Base-by-base conservation (phyloP, 345 rosid species). In the Mangifera indica region DNA sequence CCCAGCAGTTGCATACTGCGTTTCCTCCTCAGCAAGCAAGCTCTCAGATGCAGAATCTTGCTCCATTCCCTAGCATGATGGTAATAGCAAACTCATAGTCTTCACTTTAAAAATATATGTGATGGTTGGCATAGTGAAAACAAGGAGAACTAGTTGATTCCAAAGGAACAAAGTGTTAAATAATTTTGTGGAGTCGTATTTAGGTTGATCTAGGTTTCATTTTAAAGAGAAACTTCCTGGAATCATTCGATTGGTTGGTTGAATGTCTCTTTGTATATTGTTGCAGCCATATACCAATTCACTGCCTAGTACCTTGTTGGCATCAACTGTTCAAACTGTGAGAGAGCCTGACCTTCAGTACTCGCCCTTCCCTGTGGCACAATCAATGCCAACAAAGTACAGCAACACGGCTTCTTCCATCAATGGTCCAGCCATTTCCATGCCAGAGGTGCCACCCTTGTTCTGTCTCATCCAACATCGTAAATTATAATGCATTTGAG, bases 291-390 rank as follows among this genome's bases (percentile, higher is more conserved):
- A 92, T 78, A 62, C 91, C 51, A 86, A 85, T 81, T 80, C 97
- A n/a, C 76, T 91, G 79, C 95, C 97, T 60, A 85, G 84, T 79
- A 74, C 85, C 25, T 82, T 92, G 76, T 69, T 95, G 87, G 82
- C 92, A 49, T 87, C 97, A 75, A 79, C 84, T 75, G 87, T 78
- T 66, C 99, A 89, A 80, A 76, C 81, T 55, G 96, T 75, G 10
- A 86, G 97, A 85, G 98, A 92, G 76, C 86, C 85, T 70, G 99
- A 95, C 46, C 85, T 88, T 61, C 87, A 88, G 74, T 92, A 89
- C 74, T 91, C 96, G 45, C 89, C 98, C 11, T 89, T 95, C 73
- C 85, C 92, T 5, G 78, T 80, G 71, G 70, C 90, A 49, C 97
- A 92, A 77, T 82, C 91, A 25, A 78, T 83, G 88, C 87, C 93